Conservation (phyloP, 306 rosid species). For the Cicer yamashitae region DNA sequence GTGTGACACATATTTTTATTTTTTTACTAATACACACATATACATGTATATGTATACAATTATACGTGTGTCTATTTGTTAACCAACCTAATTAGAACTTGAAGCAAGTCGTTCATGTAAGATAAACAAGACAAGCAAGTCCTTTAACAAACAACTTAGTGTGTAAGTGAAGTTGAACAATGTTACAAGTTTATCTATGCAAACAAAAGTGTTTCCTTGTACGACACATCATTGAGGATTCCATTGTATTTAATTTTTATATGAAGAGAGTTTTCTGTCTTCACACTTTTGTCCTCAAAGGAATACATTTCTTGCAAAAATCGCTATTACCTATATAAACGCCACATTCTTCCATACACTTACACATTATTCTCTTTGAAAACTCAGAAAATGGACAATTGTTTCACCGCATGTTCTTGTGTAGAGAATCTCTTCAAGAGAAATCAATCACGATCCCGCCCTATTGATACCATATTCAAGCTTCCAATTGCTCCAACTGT, state of each 20-base stretch:
- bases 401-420: slow-evolving; percentile 21
- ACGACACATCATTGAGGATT: background rate
- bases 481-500: slow-evolving; percentile 59
- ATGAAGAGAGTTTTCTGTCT: slow-evolving; percentile 2
- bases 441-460: slow-evolving; percentile 41
- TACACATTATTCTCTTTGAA: slow-evolving; percentile 17
- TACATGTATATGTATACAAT: too few relatives aligned
- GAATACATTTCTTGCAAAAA: slow-evolving; percentile 47
- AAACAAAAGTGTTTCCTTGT: slow-evolving; percentile 23
- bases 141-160: slow-evolving; percentile 36
- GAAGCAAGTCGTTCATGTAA: background rate
- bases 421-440: slow-evolving; percentile 42
- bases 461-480: slow-evolving; percentile 62
- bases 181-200: slow-evolving; percentile 32
- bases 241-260: background rate
- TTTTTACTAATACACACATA: background rate
- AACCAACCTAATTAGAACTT: background rate
- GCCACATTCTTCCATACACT: background rate
- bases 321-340: slow-evolving; percentile 7
- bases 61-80: background rate
- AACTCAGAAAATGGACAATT: slow-evolving; percentile 9
- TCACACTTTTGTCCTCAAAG: slow-evolving; percentile 23
- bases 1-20: too few relatives aligned
- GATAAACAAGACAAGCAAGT: slow-evolving; percentile 40
- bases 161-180: slow-evolving; percentile 50